phyloP scores from a whole-genome alignment of 345 rosid genomes.

The Syzygium aromaticum region DNA sequence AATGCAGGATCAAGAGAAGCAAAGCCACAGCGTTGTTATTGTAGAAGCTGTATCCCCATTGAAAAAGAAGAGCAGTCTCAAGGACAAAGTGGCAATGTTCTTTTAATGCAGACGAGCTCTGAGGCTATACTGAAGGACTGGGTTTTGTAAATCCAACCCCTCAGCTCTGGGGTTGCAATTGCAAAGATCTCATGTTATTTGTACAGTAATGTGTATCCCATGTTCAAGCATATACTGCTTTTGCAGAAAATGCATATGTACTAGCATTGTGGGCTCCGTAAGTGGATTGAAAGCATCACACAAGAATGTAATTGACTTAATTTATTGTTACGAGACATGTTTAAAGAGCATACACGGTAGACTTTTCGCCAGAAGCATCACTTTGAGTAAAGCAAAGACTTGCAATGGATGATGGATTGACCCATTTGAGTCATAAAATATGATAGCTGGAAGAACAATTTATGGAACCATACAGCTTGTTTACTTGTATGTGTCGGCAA shows the following conservation, averaged over 20 bases:
- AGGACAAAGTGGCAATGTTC: slow-evolving; percentile 36
- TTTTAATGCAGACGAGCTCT: slow-evolving; percentile 16
- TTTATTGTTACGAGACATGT: background rate
- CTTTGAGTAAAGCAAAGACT: background rate
- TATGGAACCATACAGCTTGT: background rate
- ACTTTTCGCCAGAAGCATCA: background rate
- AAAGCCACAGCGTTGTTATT: slow-evolving; percentile 1
- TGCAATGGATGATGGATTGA: background rate
- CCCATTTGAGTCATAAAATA: background rate
- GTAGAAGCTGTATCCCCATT: slow-evolving; percentile 8
- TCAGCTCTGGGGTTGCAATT: background rate
- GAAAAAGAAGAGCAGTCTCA: slow-evolving; percentile 45
- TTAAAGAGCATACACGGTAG: background rate
- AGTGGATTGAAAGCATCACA: background rate
- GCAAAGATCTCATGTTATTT: background rate
- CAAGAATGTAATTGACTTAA: background rate
- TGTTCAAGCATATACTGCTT: background rate
- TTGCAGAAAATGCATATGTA: background rate
- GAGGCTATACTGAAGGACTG: background rate
- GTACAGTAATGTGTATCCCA: background rate
- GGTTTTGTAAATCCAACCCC: background rate
- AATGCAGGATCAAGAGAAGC: slow-evolving; percentile 4
- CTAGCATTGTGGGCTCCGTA: background rate
- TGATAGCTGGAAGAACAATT: background rate
- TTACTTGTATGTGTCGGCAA: background rate